phyloP scores from a whole-genome alignment of 495 filamentous ascomycete species.

The Mytilinidion resinicola region DNA sequence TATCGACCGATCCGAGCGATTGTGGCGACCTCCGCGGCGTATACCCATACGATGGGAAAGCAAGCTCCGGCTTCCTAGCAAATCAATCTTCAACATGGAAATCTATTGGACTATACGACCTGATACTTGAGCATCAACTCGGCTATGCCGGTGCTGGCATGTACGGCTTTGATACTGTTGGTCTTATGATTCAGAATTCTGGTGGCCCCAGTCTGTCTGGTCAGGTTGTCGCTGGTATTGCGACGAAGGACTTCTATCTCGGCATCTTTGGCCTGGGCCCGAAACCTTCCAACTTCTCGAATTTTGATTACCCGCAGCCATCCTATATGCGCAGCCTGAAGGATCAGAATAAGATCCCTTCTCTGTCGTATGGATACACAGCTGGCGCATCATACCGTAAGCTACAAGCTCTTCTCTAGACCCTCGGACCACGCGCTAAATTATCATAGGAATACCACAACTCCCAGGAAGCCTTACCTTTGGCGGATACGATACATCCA shows the following conservation, averaged over 20 bases:
- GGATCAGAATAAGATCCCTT: constrained; percentile 37
- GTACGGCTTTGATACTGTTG: constrained; percentile 19
- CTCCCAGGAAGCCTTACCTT: constrained; percentile 47
- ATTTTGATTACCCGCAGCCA: constrained; percentile 15
- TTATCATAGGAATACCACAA: constrained; percentile 38
- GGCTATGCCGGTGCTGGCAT: constrained; percentile 11
- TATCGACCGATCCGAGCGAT: constrained; percentile 3
- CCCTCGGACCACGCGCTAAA: background rate
- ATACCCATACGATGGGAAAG: constrained; percentile 6
- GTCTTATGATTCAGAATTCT: constrained; percentile 4
- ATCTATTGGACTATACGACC: constrained; percentile 4
- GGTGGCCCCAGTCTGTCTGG: constrained; percentile 2
- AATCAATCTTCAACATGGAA: constrained; percentile 18
- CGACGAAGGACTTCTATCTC: constrained; percentile 13
- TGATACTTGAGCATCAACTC: constrained; percentile 1
- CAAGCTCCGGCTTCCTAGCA: constrained; percentile 2
- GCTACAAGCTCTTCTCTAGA: background rate
- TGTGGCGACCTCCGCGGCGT: constrained; percentile 10
- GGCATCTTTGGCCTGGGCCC: constrained; percentile 15
- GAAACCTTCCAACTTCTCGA: constrained; percentile 17
- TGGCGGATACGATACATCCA: constrained; percentile 48
- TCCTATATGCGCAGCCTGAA: constrained; percentile 11
- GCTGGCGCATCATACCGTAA: constrained; percentile 47
- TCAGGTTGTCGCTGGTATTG: constrained; percentile 15
- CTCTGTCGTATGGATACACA: constrained; percentile 51